These are phyloP conservation scores for Suillus spraguei DNA, from an alignment of 768 basidiomycete species.

Conservation along the genomic window DNA sequence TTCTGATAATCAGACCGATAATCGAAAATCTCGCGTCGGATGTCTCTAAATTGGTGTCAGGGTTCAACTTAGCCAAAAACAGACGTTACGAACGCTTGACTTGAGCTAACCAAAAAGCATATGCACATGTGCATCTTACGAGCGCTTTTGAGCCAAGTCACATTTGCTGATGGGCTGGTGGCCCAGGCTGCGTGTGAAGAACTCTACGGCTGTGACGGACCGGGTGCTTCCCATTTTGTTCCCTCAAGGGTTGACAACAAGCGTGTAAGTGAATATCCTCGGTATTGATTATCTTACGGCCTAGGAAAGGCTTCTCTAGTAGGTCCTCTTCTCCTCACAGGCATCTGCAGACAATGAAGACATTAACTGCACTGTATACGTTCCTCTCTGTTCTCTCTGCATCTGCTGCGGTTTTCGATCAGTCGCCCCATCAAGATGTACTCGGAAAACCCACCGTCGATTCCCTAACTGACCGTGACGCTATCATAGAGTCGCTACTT, in stretches of 20 bases:
- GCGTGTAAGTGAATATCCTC: neutral
- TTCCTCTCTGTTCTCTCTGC: neutral
- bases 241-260: neutral
- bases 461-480: constrained; percentile 3
- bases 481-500: constrained; percentile 11
- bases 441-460: neutral
- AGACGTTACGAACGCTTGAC: too few relatives aligned
- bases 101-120: too few relatives aligned
- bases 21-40: too few relatives aligned
- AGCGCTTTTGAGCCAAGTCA: too few relatives aligned
- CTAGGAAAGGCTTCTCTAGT: neutral
- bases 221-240: too few relatives aligned
- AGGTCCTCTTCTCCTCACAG: neutral
- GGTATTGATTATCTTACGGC: neutral
- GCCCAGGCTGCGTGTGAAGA: too few relatives aligned
- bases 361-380: neutral
- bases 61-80: too few relatives aligned
- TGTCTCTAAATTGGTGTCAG: too few relatives aligned
- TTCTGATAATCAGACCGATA: too few relatives aligned
- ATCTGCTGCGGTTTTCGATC: constrained; percentile 1
- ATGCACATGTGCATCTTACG: too few relatives aligned
- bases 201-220: too few relatives aligned
- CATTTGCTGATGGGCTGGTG: too few relatives aligned
- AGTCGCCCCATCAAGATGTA: neutral
- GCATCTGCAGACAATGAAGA: neutral